Evolutionary conservation across 495 filamentous ascomycete species (phyloP).

Genomic region (Lentithecium fluviatile): DNA sequence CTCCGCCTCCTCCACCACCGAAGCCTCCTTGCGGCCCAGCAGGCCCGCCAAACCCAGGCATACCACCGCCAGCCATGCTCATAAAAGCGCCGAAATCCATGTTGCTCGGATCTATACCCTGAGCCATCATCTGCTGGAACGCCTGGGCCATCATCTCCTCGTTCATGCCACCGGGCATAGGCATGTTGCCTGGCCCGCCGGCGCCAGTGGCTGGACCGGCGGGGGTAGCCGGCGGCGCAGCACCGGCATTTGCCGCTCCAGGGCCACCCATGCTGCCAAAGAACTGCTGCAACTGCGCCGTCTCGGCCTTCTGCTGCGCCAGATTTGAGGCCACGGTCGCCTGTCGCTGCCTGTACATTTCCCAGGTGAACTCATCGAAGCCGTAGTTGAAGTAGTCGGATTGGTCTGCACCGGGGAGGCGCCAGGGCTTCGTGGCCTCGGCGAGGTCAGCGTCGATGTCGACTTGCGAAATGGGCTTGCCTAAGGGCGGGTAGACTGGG

Average conservation of each 20-base stretch:
- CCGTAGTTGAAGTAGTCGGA: conserved; percentile 99
- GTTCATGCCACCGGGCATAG: conserved; percentile 57
- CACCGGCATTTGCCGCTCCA: conserved; percentile 50
- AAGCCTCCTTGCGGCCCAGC: conserved; percentile 20
- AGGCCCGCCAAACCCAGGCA: conserved; percentile 12
- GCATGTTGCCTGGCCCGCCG: conserved; percentile 35
- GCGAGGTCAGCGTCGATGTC: conserved; percentile 81
- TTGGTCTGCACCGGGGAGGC: conserved; percentile 89
- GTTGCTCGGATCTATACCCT: conserved; percentile 76
- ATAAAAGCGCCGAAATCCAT: conserved; percentile 57
- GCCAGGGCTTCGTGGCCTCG: conserved; percentile 89
- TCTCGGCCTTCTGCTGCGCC: conserved; percentile 74
- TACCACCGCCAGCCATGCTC: conserved; percentile 35
- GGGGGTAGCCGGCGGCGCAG: conserved; percentile 36
- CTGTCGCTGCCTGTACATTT: conserved; percentile 88
- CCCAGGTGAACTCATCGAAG: conserved; percentile 99
- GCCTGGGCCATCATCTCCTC: conserved; percentile 33
- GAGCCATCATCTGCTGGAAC: conserved; percentile 49
- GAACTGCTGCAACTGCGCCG: conserved; percentile 87
- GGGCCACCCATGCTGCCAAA: conserved; percentile 68
- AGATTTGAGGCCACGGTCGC: conserved; percentile 71
- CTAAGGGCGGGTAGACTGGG: conserved; percentile 52
- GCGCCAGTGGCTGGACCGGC: conserved; percentile 36
- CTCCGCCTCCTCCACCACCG: conserved; percentile 19
- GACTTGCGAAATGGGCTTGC: conserved; percentile 50